Percentiles rank a stretch among this genome's conserved stretches.
These are phyloP conservation scores for Candida insectorum DNA, from an alignment of 805 yeast genomes.

Conservation along the genomic window DNA sequence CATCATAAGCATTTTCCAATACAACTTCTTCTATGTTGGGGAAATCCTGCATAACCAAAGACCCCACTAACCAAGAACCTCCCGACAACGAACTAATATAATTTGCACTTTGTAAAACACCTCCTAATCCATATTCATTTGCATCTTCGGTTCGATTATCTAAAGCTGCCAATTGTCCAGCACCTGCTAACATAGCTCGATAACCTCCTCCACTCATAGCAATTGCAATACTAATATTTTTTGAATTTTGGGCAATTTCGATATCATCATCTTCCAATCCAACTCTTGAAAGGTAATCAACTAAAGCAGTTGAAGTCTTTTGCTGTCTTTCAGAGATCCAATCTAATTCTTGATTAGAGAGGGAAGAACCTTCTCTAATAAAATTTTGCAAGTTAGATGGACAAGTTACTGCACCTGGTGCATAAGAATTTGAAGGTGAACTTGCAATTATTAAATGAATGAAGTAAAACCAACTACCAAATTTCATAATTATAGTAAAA, in stretches of 20 bases:
- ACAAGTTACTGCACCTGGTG: slow-evolving; percentile 28
- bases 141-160: slow-evolving; percentile 67
- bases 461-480: too few relatives aligned
- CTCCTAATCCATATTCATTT: slow-evolving; percentile 57
- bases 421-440: slow-evolving; percentile 24
- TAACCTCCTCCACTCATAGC: slow-evolving; percentile 43
- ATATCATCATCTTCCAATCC: slow-evolving; percentile 20
- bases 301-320: slow-evolving; percentile 22
- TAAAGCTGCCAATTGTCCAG: slow-evolving; percentile 76
- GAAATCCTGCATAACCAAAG: slow-evolving; percentile 69
- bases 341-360: slow-evolving; percentile 20
- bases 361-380: slow-evolving; percentile 22
- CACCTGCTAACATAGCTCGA: slow-evolving; percentile 62
- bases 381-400: slow-evolving; percentile 18
- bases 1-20: slow-evolving; percentile 24
- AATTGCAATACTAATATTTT: slow-evolving; percentile 23
- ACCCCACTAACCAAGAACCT: slow-evolving; percentile 77
- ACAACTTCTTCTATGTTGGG: slow-evolving; percentile 62
- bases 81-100: slow-evolving; percentile 81
- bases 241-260: slow-evolving; percentile 15
- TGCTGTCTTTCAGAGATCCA: slow-evolving; percentile 23
- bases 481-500: too few relatives aligned
- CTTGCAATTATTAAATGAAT: slow-evolving; percentile 12
- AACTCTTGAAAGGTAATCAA: slow-evolving; percentile 18
- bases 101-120: slow-evolving; percentile 65